Conservation (phyloP, 805 yeast species). For the Cyberlindnera mycetangii region DNA sequence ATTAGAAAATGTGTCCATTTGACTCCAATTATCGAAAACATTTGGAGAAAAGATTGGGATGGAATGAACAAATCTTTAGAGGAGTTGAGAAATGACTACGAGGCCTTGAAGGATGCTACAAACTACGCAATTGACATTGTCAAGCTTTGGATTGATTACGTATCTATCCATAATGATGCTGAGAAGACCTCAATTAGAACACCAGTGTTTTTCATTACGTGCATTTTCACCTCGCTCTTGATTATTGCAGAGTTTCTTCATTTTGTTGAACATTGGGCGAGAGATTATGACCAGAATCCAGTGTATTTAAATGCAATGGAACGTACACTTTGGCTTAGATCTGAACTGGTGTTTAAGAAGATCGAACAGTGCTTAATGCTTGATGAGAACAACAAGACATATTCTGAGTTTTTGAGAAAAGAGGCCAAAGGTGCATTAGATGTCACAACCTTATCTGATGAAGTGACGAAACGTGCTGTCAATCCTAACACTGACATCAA, state of each 20-base stretch:
- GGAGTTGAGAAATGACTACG: slow-evolving; percentile 49
- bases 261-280: slow-evolving; percentile 53
- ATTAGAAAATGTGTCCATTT: slow-evolving; percentile 61
- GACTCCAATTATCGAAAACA: slow-evolving; percentile 56
- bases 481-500: slow-evolving; percentile 42
- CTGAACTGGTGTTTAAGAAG: slow-evolving; percentile 56
- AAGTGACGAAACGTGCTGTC: slow-evolving; percentile 44
- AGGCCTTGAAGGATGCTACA: slow-evolving; percentile 62
- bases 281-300: slow-evolving; percentile 29
- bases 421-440: slow-evolving; percentile 62
- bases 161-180: slow-evolving; percentile 61
- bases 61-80: slow-evolving; percentile 56
- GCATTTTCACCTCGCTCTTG: slow-evolving; percentile 61
- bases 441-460: slow-evolving; percentile 47
- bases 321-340: slow-evolving; percentile 61
- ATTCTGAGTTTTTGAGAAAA: slow-evolving; percentile 54
- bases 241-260: slow-evolving; percentile 62
- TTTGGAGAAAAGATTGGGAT: slow-evolving; percentile 67
- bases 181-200: slow-evolving; percentile 67
- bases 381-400: slow-evolving; percentile 49
- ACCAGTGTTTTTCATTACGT: slow-evolving; percentile 72
- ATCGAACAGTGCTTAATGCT: slow-evolving; percentile 59
- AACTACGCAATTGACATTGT: slow-evolving; percentile 56
- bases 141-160: slow-evolving; percentile 69
- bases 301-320: slow-evolving; percentile 43